A percentile compares a stretch with the other conserved stretches of the same genome.
Conservation (phyloP, 2,329 filamentous ascomycete species). For the Lizonia empirigonia region DNA sequence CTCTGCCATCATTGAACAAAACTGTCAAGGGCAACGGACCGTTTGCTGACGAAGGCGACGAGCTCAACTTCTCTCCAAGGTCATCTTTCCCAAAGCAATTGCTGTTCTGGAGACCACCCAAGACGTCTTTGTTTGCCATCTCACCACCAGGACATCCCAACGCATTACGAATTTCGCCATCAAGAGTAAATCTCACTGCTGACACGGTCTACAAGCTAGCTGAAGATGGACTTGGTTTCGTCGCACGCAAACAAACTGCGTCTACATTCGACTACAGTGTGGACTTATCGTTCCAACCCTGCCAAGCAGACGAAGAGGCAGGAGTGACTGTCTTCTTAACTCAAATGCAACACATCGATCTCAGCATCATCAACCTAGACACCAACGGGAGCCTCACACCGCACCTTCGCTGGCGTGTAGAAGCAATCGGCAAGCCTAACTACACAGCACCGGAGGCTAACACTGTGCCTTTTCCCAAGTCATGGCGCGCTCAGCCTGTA, state of each 20-base stretch:
- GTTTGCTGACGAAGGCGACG: conserved; percentile 52
- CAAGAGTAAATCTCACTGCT: conserved; percentile 58
- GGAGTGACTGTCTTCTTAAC: conserved; percentile 61
- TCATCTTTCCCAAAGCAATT: conserved; percentile 57
- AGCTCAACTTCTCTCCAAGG: conserved; percentile 53
- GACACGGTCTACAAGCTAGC: conserved; percentile 53
- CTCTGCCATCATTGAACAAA: conserved; percentile 44
- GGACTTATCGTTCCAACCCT: conserved; percentile 48
- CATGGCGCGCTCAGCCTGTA: background rate
- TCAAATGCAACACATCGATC: conserved; percentile 58
- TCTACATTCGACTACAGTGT: conserved; percentile 60
- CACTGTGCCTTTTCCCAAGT: background rate
- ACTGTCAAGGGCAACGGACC: conserved; percentile 47
- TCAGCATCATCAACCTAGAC: conserved; percentile 40
- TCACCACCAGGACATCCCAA: conserved; percentile 36
- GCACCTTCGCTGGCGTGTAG: conserved; percentile 54
- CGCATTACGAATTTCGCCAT: conserved; percentile 44
- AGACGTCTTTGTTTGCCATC: conserved; percentile 42
- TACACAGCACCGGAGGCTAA: conserved; percentile 47
- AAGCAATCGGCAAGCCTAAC: conserved; percentile 36
- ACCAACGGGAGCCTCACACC: conserved; percentile 30
- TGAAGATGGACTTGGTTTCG: conserved; percentile 57
- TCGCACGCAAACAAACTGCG: conserved; percentile 59
- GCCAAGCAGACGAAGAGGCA: conserved; percentile 53
- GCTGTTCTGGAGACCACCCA: conserved; percentile 60